Base-by-base conservation (phyloP, 305 asterid species). In the Solanum aculeatissimum region DNA sequence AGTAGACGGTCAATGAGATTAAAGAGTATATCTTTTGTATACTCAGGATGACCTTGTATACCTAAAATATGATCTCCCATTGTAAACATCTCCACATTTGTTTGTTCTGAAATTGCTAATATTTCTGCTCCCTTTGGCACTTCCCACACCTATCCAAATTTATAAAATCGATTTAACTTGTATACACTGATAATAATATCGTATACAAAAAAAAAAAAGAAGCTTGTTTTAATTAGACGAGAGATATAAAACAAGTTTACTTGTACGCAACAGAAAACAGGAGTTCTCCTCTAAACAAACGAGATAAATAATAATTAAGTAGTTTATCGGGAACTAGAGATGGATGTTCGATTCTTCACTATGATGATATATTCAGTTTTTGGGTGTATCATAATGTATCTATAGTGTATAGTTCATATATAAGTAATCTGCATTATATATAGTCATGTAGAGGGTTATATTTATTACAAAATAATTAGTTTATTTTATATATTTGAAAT, bases 21-120 rank as follows among this genome's bases (percentile, higher is more conserved):
- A 40, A 85, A 35, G 27, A 93, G 92, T 45, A 93, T 93, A 88
- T 90, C 95, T 47, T 91, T 92, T 2, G 95, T 89, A 87, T 95
- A 93, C 86, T 93, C 96, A 0, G 97, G 98, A 87, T 95, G 98
- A 0, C 98, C 97, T 72, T 93, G 95, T 53, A 92, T 92, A 14
- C 97, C 98, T 49, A 95, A 70, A 11, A 95, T 80, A 25, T 89
- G 45, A 65, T 90, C 92, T 16, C 94, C 95, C 83, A 84, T 87
- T 62, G 85, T 60, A 77, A 95, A 93, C 93, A 93, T 93, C 69
- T 95, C 97, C 14, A 92, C 95, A 15, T 88, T 86, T 1, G 98
- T 95, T 83, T 94, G 92, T 2, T 92, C 93, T 2, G 98, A 94
- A 81, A 54, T 84, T 55, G 95, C 96, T 27, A 95, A 81, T 11